Conservation (phyloP, 2,329 filamentous ascomycete genomes). For the Fusarium virguliforme region DNA sequence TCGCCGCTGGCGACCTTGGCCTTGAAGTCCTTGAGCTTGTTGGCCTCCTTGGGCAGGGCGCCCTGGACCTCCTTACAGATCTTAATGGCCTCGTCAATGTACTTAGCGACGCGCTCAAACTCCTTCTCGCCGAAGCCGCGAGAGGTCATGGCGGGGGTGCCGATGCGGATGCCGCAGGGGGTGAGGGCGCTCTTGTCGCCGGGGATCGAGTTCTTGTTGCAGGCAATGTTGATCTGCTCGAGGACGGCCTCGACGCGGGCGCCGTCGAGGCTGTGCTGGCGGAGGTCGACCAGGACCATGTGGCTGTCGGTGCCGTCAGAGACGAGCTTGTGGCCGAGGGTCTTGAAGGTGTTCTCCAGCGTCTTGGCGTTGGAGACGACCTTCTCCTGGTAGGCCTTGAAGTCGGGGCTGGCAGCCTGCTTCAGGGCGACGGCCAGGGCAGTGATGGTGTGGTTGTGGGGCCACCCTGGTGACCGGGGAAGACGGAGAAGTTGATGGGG, state of each 20-base stretch:
- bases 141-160: slow-evolving; percentile 96
- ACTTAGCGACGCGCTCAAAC: slow-evolving; percentile 90
- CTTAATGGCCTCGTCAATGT: slow-evolving; percentile 92
- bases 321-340: slow-evolving; percentile 93
- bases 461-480: slow-evolving; percentile 98
- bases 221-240: slow-evolving; percentile 98
- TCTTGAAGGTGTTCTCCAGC: slow-evolving; percentile 87
- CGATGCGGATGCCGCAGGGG: slow-evolving; percentile 94
- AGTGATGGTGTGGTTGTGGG: slow-evolving; percentile 99
- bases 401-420: slow-evolving; percentile 91
- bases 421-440: slow-evolving; percentile 95
- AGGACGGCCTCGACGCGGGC: slow-evolving; percentile 96
- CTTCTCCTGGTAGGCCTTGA: slow-evolving; percentile 93
- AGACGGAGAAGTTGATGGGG: slow-evolving; percentile 98
- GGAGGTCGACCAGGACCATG: slow-evolving; percentile 95
- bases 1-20: slow-evolving; percentile 86
- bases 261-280: slow-evolving; percentile 88
- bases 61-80: slow-evolving; percentile 91
- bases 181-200: slow-evolving; percentile 98
- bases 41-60: slow-evolving; percentile 92
- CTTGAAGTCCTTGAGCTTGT: slow-evolving; percentile 99
- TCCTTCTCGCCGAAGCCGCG: slow-evolving; percentile 94
- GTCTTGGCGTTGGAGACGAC: slow-evolving; percentile 95
- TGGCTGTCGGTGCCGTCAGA: slow-evolving; percentile 97
- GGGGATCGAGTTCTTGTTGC: slow-evolving; percentile 99